phyloP scores from a whole-genome alignment of 139 green algal genomes.

The Gonium pectorale region DNA sequence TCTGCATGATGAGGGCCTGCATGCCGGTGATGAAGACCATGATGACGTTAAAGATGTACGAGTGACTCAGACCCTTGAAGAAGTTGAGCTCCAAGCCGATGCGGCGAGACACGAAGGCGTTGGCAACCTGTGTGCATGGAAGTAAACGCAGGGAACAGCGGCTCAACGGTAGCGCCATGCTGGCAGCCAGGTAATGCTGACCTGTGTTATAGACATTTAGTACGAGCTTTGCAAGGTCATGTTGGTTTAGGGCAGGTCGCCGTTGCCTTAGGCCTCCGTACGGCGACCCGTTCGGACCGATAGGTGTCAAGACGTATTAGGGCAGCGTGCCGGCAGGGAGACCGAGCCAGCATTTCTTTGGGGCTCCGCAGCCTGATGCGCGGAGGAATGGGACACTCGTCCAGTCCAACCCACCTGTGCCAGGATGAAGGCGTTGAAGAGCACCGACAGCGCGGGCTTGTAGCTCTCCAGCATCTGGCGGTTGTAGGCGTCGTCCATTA shows the following conservation, averaged over 20 bases:
- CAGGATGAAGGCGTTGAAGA: conserved; percentile 97
- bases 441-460: conserved; percentile 69
- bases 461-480: conserved; percentile 26
- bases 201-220: no score
- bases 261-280: no score
- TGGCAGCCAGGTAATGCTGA: no score
- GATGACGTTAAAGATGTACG: conserved; percentile 73
- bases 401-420: conserved; percentile 41
- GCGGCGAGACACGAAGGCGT: conserved; percentile 83
- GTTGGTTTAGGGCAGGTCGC: no score
- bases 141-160: no score
- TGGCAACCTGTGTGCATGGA: conserved; percentile 70
- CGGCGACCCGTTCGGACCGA: no score
- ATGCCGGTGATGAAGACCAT: conserved; percentile 66
- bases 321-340: no score
- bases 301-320: no score
- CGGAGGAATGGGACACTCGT: no score
- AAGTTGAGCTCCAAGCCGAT: conserved; percentile 85
- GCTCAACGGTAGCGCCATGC: no score
- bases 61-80: conserved; percentile 70
- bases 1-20: conserved; percentile 75
- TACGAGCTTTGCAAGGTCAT: neutral
- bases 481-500: conserved; percentile 35
- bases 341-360: no score
- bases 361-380: no score